phyloP scores from a whole-genome alignment of 1,139 yeast genomes.

The Geotrichum europaeum region DNA sequence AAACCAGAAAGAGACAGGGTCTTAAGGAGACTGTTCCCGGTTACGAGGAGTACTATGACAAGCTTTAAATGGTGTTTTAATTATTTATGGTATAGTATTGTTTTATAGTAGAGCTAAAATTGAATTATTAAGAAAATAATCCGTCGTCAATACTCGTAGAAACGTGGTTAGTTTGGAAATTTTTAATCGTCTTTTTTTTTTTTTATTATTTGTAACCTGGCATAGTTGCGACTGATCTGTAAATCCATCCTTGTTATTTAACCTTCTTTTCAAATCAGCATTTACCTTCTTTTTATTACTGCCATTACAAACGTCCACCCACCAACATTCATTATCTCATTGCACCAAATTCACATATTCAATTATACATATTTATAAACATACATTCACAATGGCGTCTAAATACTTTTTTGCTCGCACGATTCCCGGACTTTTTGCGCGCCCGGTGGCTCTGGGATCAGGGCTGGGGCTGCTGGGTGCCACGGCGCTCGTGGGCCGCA shows the following conservation, averaged over 20 bases:
- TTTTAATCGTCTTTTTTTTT: not conserved
- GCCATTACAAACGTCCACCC: no score
- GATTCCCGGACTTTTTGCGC: not conserved
- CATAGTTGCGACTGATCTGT: not conserved
- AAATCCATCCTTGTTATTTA: not conserved
- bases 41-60: conserved; percentile 99
- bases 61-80: conserved; percentile 58
- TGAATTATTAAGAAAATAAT: not conserved
- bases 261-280: not conserved
- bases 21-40: conserved; percentile 96
- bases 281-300: no score
- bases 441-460: conserved; percentile 1
- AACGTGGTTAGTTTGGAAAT: not conserved
- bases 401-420: not conserved
- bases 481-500: not conserved
- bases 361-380: not conserved
- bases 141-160: not conserved
- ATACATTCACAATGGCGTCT: not conserved
- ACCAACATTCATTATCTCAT: not conserved
- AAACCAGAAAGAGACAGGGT: conserved; percentile 96
- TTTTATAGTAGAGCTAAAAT: not conserved
- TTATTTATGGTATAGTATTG: conserved; percentile 1
- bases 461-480: conserved; percentile 4
- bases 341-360: not conserved
- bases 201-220: not conserved